Evolutionary conservation across 345 rosid genomes (phyloP), one percentile per base, ranked within the genome.

Genomic region (Euphorbia pulcherrima): DNA sequence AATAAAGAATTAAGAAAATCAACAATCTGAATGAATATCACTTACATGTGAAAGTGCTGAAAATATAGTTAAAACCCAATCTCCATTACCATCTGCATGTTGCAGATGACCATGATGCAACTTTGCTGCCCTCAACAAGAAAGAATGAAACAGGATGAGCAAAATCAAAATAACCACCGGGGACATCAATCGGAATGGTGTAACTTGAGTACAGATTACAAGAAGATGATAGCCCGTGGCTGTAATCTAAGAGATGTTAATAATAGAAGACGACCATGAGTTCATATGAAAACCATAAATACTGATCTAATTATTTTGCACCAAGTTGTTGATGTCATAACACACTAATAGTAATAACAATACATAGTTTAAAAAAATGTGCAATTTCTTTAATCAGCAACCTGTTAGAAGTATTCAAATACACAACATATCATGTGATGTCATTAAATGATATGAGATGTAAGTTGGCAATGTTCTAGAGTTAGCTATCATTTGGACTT

Each of bases 81-180:
- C 97, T 13, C 90, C 96, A 14, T 94, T 94, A 66, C 99, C 99
- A 84, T 89, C 99, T 66, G 97, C 97, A 70, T 94, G 84, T 41
- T 86, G 50, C 69, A 91, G 81, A 79, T 89, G 82, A 62, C 99
- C 97, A 72, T 87, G 97, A 76, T 89, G 88, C 88, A 94, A 79
- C 83, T 81, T 89, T 27, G 99, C 99, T 94, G 83, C 74, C 74
- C 70, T 40, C 68, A 59, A 62, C 56, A 56, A 69, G 47, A 44
- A 62, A 37, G 70, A 47, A 64, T 35, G 46, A 47, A 39, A 24
- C 50, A 17, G 12, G 26, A 29, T 72, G 63, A 68, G 63, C 60
- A 44, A 3, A 30, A 48, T 8, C 10, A 44, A 11, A 72, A 21
- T 16, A 27, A 11, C 20, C 20, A 21, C 10, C 18, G 41, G 18